Base-by-base conservation (phyloP, 306 rosid species). In the Lagenaria siceraria region DNA sequence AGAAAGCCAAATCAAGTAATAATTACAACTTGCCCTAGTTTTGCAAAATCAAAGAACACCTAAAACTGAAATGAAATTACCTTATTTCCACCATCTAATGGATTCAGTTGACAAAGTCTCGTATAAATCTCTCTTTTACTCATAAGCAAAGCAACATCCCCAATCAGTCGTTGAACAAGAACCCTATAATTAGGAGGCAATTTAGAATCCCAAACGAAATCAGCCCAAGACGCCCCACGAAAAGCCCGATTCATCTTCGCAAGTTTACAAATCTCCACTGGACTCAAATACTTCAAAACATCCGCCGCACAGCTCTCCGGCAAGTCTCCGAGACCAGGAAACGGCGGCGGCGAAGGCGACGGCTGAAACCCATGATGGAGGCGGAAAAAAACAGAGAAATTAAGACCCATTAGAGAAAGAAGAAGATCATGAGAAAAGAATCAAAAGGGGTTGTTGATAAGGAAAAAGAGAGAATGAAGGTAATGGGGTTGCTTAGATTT, bases 131-230 rank as follows among this genome's bases (percentile, higher is more conserved):
- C 96, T 76, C 97, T 84, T 68, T 87, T 95, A 11, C 91, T 81
- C 85, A 85, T 74, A 77, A 75, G 65, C n/a, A 43, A 63, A 10
- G 82, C 79, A 13, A 83, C 83, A 79, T 79, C 87, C 9, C 87
- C 66, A 61, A 90, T 82, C 27, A 95, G 80, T 33, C 80, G 78
- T 1, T 56, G 75, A 4, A 85, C 31, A 43, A 95, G 84, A 62
- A 59, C 25, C 24, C 78, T 25, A 76, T 85, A 92, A 84, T 95
- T 95, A 2, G 87, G 36, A 0, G 98, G 99, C 17, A 95, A 82
- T 75, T 95, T 95, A 14, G 97, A 89, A 42, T 95, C 97, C 99
- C 98, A 95, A 31, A 95, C 89, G 54, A 88, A 92, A 87, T 95
- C 97, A 0, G 99, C 96, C 84, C 83, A 82, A 2, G 99, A 89